Evolutionary conservation across 2,329 filamentous ascomycete genomes (phyloP), one percentile per base, ranked within the genome.

Genomic region (Phialophora expanda): DNA sequence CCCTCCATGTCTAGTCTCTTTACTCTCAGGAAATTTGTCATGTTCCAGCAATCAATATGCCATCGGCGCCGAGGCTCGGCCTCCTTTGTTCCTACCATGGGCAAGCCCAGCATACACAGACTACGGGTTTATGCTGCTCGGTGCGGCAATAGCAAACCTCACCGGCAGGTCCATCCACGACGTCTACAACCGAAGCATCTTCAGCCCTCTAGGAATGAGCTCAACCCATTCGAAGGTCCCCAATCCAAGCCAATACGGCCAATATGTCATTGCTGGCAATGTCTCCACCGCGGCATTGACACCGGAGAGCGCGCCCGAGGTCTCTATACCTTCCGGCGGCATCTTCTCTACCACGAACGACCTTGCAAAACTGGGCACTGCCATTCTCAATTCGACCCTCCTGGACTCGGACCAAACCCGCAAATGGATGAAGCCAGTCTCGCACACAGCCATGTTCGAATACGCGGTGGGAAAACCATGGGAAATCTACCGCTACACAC

Each of bases 31-130:
- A 2, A 61, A 61, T n/a, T 7, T n/a, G 30, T 24, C 46, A 24
- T 61, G 58, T 20, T 7, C 46, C 9, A 30, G 20, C 44, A 41
- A 50, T 4, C 11, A 26, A 34, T 75, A 74, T 38, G 70, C 74
- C 38, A 58, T 72, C 8, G 74, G 73, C n/a, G 74, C 76, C 17
- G 71, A 69, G 22, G 69, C 70, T 56, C 73, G 73, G 4, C 73
- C 76, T 5, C 82, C 83, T 0, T 74, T 78, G 1, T 83, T 81
- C 58, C 71, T 74, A 0, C 78, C 83, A 0, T 82, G 80, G 68
- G 76, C 78, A 0, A 79, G 75, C 2, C 82, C 84, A 0, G 75
- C 78, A 2, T 86, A 86, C 71, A 82, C 83, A 30, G 85, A 86
- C 68, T 74, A 79, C 2, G 82, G 77, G 0, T 81, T 82, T 22